Base-by-base conservation (phyloP, 345 rosid genomes). In the Arabidopsis suecica region DNA sequence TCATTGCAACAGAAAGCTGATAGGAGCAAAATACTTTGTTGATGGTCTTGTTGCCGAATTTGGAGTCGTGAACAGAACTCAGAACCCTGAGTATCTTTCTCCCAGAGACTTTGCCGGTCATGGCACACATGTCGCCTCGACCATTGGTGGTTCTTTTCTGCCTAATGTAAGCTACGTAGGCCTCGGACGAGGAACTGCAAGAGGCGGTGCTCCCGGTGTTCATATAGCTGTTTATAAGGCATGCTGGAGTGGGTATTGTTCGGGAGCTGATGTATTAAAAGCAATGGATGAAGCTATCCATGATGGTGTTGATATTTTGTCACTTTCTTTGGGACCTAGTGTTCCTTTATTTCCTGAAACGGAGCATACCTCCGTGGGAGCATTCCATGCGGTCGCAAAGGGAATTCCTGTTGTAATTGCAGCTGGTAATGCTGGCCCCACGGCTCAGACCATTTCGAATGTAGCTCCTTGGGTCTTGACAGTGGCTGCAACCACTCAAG, bases 251-350 rank as follows among this genome's bases (percentile, higher is more conserved):
- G 83, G 71, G 13, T 85, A 16, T 16, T 16, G 90, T 58, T 13
- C 81, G 0, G 66, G 70, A 2, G 85, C 86, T 16, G 90, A 85
- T 38, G 65, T 84, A 28, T 79, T 88, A 23, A 83, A 81, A 32
- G 90, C 88, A n/a, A 73, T 86, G 10, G 93, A 88, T 58, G 79
- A 60, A 36, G 93, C 90, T 83, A 88, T 82, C 28, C 71, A 72
- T 61, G 83, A 80, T 72, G 78, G 80, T 60, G 80, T 80, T 61
- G 80, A 80, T 61, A 33, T 80, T 23, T 41, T 80, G 63, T 80
- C 83, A 47, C 61, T 80, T 30, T 80, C 83, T 25, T 32, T 80
- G 4, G 59, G 36, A 40, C 12, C 68, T 0, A 11, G 16, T 0
- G 68, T 80, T 53, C 85, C 88, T 28, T 12, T 78, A 2, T 84